These are phyloP conservation scores for Quercus alba DNA, from an alignment of 306 rosid species.

Conservation along the genomic window DNA sequence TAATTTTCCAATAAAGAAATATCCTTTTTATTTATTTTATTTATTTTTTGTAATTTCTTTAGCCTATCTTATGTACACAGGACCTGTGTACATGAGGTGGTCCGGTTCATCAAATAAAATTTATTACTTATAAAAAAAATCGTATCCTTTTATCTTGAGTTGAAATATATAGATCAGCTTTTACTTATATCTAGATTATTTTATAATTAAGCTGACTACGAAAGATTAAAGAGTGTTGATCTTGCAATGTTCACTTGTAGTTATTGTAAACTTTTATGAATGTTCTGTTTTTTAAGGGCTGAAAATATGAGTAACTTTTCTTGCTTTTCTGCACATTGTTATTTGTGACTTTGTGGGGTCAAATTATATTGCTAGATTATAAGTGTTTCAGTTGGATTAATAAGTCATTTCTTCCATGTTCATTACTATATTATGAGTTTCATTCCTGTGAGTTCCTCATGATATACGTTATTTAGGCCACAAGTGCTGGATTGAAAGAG, in stretches of 20 bases:
- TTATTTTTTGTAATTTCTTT: no score
- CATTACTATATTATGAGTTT: conserved; percentile 4
- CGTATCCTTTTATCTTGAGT: neutral
- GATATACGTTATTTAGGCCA: conserved; percentile 56
- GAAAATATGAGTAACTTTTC: neutral
- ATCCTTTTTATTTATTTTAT: no score
- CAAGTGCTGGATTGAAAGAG: conserved; percentile 96
- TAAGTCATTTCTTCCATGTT: neutral
- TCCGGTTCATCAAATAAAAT: no score
- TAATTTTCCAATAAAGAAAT: neutral
- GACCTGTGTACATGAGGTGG: no score
- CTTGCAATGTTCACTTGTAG: neutral
- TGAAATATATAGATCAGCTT: neutral
- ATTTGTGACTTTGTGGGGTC: neutral
- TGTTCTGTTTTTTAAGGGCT: neutral
- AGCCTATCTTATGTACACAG: no score
- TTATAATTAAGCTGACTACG: neutral
- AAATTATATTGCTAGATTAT: neutral
- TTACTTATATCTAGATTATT: no score
- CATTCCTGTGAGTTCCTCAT: conserved; percentile 22
- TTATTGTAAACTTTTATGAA: neutral
- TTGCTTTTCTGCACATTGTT: neutral
- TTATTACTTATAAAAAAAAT: neutral
- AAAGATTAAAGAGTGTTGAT: neutral
- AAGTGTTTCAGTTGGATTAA: neutral